Conservation (phyloP, 1,284 basidiomycete genomes). For the Waitea zeae region DNA sequence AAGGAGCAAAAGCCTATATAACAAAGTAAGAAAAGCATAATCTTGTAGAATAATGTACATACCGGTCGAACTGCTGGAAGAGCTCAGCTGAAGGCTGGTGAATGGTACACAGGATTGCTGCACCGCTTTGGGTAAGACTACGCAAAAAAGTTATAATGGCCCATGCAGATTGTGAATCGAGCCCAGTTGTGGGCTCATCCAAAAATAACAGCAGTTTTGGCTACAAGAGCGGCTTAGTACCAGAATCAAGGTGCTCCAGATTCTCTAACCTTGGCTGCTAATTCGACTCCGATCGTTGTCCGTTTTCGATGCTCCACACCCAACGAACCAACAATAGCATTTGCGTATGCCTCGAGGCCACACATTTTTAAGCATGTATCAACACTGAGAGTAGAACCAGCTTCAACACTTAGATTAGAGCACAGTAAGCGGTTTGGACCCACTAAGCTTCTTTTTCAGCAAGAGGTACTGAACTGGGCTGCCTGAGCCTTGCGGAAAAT, state of each 20-base stretch:
- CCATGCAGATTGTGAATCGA: constrained; percentile 85
- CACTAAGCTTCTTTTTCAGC: constrained; percentile 60
- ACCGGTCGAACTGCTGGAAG: constrained; percentile 56
- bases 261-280: constrained; percentile 45
- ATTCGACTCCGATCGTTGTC: constrained; percentile 69
- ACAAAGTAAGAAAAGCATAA: neutral
- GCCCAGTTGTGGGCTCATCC: constrained; percentile 71
- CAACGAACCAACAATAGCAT: constrained; percentile 64
- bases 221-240: too few species aligned
- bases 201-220: too few species aligned
- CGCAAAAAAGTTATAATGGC: constrained; percentile 68
- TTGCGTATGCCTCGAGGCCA: constrained; percentile 44
- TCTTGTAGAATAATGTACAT: too few species aligned
- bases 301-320: constrained; percentile 69
- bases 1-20: constrained; percentile 38
- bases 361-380: constrained; percentile 56
- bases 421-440: too few species aligned
- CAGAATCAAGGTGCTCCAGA: too few species aligned
- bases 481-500: constrained; percentile 64
- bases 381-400: too few species aligned
- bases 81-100: constrained; percentile 61
- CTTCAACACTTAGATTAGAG: too few species aligned
- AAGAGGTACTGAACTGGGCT: constrained; percentile 40
- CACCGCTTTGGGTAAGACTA: constrained; percentile 69
- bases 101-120: constrained; percentile 55